Evolutionary conservation across 306 rosid genomes (phyloP).

Genomic region (Castanopsis chinensis): DNA sequence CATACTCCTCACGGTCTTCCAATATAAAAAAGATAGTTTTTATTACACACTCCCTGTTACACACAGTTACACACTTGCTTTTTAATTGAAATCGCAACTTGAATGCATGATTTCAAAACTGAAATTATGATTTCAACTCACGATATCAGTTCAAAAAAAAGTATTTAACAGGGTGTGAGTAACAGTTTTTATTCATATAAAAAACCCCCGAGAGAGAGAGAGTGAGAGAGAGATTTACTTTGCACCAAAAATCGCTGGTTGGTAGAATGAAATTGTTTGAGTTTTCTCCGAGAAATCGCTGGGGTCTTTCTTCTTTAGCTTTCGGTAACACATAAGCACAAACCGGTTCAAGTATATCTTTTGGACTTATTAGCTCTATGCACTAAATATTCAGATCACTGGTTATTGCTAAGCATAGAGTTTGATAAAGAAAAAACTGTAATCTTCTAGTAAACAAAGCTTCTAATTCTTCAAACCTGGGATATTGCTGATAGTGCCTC

Average conservation of each 20-base stretch:
- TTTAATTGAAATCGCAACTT: too few relatives aligned
- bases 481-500: background rate
- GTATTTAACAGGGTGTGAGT: too few relatives aligned
- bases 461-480: background rate
- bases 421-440: background rate
- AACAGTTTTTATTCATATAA: too few relatives aligned
- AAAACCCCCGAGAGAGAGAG: background rate
- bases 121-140: too few relatives aligned
- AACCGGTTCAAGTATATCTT: slow-evolving; percentile 9
- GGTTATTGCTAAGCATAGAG: background rate
- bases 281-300: slow-evolving; percentile 16
- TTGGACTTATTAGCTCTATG: background rate
- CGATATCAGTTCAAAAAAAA: too few relatives aligned
- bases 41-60: too few relatives aligned
- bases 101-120: too few relatives aligned
- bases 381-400: slow-evolving; percentile 2
- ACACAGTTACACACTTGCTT: too few relatives aligned
- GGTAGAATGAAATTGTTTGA: background rate
- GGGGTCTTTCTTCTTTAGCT: slow-evolving; percentile 1
- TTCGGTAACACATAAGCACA: slow-evolving; percentile 20
- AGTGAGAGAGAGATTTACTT: background rate
- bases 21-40: too few relatives aligned
- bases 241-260: slow-evolving; percentile 1
- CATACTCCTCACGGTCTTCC: too few relatives aligned
- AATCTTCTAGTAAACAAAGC: background rate